Conservation (phyloP, 345 rosid species). For the Erysimum cheiranthoides region DNA sequence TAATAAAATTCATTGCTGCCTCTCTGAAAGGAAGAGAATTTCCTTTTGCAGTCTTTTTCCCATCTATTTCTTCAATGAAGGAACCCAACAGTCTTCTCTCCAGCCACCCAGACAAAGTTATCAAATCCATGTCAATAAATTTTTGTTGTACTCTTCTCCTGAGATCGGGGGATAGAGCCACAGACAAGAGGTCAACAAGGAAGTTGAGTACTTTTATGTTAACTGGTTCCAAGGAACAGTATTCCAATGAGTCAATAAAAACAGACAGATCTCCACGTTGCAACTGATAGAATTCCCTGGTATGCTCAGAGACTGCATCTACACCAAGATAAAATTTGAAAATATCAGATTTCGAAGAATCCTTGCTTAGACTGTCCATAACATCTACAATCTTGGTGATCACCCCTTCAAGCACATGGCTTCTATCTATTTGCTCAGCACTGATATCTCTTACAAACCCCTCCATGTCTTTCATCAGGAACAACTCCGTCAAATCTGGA, state of each 20-base stretch:
- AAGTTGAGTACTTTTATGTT: constrained; percentile 84
- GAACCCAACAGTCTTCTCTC: constrained; percentile 88
- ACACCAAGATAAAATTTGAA: constrained; percentile 74
- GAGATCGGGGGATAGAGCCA: constrained; percentile 62
- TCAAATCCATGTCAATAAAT: constrained; percentile 72
- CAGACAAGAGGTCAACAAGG: constrained; percentile 76
- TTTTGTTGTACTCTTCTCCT: constrained; percentile 64
- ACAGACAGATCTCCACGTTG: constrained; percentile 73
- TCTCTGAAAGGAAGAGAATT: constrained; percentile 76
- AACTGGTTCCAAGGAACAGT: constrained; percentile 72
- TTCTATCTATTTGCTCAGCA: constrained; percentile 58
- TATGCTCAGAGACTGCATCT: constrained; percentile 51
- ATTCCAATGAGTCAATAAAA: constrained; percentile 72
- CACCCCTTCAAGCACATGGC: constrained; percentile 69
- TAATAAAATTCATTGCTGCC: constrained; percentile 76
- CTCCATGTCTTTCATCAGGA: constrained; percentile 85
- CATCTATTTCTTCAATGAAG: constrained; percentile 57
- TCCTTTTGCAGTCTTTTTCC: constrained; percentile 59
- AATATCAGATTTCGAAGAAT: constrained; percentile 58
- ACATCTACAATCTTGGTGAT: constrained; percentile 67
- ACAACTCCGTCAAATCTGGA: constrained; percentile 67
- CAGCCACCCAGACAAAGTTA: constrained; percentile 74
- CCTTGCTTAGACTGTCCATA: constrained; percentile 78
- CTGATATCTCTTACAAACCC: constrained; percentile 62
- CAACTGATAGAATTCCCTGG: constrained; percentile 56